Percentiles rank a stretch among this genome's conserved stretches.
phyloP scores from a whole-genome alignment of 106 monocot genomes.

The Acanthochlamys bracteata region DNA sequence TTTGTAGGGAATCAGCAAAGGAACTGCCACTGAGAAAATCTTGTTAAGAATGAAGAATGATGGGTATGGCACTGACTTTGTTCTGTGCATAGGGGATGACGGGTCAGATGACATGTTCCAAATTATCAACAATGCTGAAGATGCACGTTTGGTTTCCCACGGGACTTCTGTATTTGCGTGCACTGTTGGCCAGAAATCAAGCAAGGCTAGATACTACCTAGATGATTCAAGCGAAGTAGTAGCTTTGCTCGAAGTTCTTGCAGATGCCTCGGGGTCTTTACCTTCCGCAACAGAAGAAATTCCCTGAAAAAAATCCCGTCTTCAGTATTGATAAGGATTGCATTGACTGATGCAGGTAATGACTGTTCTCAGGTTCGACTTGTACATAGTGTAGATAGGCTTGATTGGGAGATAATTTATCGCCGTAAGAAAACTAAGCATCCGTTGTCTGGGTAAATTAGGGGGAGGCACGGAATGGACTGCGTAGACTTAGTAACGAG shows the following conservation, averaged over 20 bases:
- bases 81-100: conserved; percentile 46
- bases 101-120: conserved; percentile 53
- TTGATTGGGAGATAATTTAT: no score
- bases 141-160: conserved; percentile 10
- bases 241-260: conserved; percentile 31
- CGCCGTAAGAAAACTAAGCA: no score
- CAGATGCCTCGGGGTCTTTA: conserved; percentile 15
- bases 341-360: no score
- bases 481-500: no score
- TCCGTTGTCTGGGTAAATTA: no score
- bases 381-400: no score
- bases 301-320: no score
- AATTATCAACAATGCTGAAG: conserved; percentile 12
- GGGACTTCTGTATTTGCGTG: conserved; percentile 30
- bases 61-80: conserved; percentile 24
- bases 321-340: no score
- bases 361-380: no score
- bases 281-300: not conserved
- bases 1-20: conserved; percentile 35
- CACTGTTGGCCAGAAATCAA: conserved; percentile 45
- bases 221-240: conserved; percentile 31
- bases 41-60: conserved; percentile 19
- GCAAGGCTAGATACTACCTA: conserved; percentile 39
- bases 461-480: no score
- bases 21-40: conserved; percentile 30